Conservation (phyloP, 441 rosid species). For the Brassica hybrid region DNA sequence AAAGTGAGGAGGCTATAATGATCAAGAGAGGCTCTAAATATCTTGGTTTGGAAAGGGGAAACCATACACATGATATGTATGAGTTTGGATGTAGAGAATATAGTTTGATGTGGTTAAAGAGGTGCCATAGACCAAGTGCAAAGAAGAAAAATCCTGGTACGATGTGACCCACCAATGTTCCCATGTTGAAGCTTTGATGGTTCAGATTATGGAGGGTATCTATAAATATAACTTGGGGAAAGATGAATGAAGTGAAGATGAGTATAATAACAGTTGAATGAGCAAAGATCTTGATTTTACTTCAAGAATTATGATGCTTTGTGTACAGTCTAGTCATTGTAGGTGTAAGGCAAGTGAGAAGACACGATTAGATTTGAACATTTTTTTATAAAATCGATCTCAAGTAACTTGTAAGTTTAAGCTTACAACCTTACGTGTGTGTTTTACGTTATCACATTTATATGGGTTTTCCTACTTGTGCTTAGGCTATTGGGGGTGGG, state of each 20-base stretch:
- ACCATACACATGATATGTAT: slow-evolving; percentile 69
- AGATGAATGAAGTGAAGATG: background rate
- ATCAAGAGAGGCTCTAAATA: slow-evolving; percentile 67
- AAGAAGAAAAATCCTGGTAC: slow-evolving; percentile 79
- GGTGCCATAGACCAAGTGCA: slow-evolving; percentile 80
- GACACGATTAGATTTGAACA: slow-evolving; percentile 30
- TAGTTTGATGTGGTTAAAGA: slow-evolving; percentile 73
- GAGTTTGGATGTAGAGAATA: slow-evolving; percentile 58
- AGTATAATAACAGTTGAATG: slow-evolving; percentile 15
- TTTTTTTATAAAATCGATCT: slow-evolving; percentile 10
- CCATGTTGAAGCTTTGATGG: slow-evolving; percentile 54
- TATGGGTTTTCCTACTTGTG: background rate
- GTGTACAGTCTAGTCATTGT: slow-evolving; percentile 30
- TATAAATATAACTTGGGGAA: slow-evolving; percentile 9
- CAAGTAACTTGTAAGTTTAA: slow-evolving; percentile 41
- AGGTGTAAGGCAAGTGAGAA: slow-evolving; percentile 40
- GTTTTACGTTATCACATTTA: slow-evolving; percentile 26
- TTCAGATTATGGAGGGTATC: slow-evolving; percentile 4
- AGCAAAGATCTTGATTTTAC: slow-evolving; percentile 41
- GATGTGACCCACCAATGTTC: slow-evolving; percentile 81
- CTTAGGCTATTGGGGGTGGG: slow-evolving; percentile 13
- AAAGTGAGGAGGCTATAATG: slow-evolving; percentile 59
- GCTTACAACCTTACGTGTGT: slow-evolving; percentile 19
- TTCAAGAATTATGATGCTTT: slow-evolving; percentile 45
- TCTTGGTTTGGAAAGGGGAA: slow-evolving; percentile 58